Evolutionary conservation across 2,329 filamentous ascomycete genomes (phyloP), one percentile per base, ranked within the genome.

Genomic region (Penicillium hesseltinei): DNA sequence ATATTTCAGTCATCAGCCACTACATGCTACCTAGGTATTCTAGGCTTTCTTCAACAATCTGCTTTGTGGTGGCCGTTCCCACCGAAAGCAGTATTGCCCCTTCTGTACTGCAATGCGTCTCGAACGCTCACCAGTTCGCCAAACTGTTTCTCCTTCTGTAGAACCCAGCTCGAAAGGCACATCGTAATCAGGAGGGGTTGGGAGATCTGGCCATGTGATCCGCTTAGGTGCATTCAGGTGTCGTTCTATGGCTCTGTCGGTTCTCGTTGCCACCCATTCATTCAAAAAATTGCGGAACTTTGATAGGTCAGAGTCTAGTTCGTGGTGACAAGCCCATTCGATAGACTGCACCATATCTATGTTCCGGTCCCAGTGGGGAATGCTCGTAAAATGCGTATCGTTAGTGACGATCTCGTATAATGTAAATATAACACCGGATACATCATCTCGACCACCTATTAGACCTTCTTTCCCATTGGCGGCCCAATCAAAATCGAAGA

Each of bases 361-460:
- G 35, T 56, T 65, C 53, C 64, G 60, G 6, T 70, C 54, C 62
- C 53, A 66, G 55, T 65, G 48, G 38, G 66, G 61, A 23, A 68
- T 66, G 33, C 51, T 59, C 19, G 61, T 47, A 43, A 71, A 69
- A 29, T 47, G 49, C 40, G 39, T 59, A 60, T 71, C 62, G 50
- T 67, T 63, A 4, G 66, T 68, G 59, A 70, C 64, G 6, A 70
- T 57, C 51, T 69, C 62, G 53, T 71, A 67, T 35, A 69, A 48
- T 36, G 62, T 68, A 50, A 69, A 70, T 17, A 63, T 57, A 47
- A 69, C 60, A 33, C 59, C 51, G 59, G 51, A 58, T n/a, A 70
- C 56, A 45, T 69, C 63, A 49, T 70, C 66, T 63, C 65, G 64
- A 36, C 51, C 58, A 13, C 64, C 25, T 10, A 48, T 13, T 43